These are phyloP conservation scores for Talaromyces adpressus DNA, from an alignment of 495 filamentous ascomycete genomes.

Conservation along the genomic window DNA sequence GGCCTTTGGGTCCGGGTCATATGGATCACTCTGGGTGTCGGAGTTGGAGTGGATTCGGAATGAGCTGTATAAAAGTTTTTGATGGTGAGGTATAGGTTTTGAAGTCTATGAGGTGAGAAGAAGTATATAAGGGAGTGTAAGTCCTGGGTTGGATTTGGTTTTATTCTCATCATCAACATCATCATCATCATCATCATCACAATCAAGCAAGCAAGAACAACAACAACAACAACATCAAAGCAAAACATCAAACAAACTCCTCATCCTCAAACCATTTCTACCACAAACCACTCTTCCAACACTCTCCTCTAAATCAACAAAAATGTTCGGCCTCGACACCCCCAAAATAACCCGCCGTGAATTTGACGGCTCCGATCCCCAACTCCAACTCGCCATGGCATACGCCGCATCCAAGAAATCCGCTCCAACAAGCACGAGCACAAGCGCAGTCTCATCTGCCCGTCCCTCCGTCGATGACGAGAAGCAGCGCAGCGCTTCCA, in stretches of 20 bases:
- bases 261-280: not conserved
- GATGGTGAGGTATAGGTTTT: not conserved
- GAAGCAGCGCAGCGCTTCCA: not conserved
- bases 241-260: not conserved
- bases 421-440: not conserved
- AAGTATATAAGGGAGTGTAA: not conserved
- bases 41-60: conserved; percentile 1
- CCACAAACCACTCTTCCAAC: no score
- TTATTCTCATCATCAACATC: not conserved
- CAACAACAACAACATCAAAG: not conserved
- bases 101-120: not conserved
- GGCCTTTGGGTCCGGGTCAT: not conserved
- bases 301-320: not conserved
- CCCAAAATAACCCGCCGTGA: not conserved
- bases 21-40: not conserved
- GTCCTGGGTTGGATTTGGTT: not conserved
- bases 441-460: not conserved
- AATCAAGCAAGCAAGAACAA: not conserved
- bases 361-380: conserved; percentile 7
- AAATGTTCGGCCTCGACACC: not conserved
- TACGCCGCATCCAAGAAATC: not conserved
- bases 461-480: not conserved
- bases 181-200: not conserved
- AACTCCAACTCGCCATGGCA: not conserved
- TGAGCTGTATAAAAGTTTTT: not conserved